phyloP scores from a whole-genome alignment of 192 early-diverging fungal species.

The Coemansia sp. region DNA sequence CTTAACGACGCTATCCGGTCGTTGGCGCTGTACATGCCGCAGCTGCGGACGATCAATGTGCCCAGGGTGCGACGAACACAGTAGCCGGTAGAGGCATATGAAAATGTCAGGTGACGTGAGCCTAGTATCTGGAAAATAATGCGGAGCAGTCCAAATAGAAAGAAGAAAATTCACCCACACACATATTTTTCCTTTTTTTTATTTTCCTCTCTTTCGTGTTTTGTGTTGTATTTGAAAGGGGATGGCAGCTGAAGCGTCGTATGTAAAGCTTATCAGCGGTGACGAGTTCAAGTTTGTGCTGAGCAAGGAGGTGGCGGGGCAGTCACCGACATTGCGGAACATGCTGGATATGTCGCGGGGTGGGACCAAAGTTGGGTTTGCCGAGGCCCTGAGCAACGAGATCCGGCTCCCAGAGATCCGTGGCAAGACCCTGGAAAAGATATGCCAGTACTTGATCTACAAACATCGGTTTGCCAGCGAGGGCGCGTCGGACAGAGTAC shows the following conservation, averaged over 20 bases:
- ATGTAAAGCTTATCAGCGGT: slow-evolving; percentile 62
- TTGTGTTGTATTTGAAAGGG: not conserved
- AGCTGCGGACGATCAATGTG: too few relatives aligned
- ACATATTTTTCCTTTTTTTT: too few relatives aligned
- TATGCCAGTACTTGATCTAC: slow-evolving; percentile 92
- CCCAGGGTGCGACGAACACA: too few relatives aligned
- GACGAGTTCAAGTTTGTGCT: slow-evolving; percentile 91
- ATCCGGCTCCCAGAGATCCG: slow-evolving; percentile 90
- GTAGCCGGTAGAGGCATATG: too few relatives aligned
- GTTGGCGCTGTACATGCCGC: too few relatives aligned
- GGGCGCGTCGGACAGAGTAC: slow-evolving; percentile 41
- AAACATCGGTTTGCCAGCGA: slow-evolving; percentile 58
- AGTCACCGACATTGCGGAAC: slow-evolving; percentile 89
- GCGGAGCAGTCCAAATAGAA: not conserved
- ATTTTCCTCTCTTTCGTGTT: too few relatives aligned
- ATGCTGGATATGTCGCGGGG: slow-evolving; percentile 82
- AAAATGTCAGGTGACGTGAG: not conserved
- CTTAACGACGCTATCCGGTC: too few relatives aligned
- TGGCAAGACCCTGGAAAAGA: slow-evolving; percentile 84
- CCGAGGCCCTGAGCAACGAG: slow-evolving; percentile 81
- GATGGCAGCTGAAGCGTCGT: not conserved
- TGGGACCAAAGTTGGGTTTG: slow-evolving; percentile 56
- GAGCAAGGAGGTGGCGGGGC: slow-evolving; percentile 78
- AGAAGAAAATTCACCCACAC: not conserved
- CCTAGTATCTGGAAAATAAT: too few relatives aligned